A percentile compares a stretch with the other conserved stretches of the same genome.
Conservation (phyloP, 257 asterid species). For the Vinca minor region DNA sequence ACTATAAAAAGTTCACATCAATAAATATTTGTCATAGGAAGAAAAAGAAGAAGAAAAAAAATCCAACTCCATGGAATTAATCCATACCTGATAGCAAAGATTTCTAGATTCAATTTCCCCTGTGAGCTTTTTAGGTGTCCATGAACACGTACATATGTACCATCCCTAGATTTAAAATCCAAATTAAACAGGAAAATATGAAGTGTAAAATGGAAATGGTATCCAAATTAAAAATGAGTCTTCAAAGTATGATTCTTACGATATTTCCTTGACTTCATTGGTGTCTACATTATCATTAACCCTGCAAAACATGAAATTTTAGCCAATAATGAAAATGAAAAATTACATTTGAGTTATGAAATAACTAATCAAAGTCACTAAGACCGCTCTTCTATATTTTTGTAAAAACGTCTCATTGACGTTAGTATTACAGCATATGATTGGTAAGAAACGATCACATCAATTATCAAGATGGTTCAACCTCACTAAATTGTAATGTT, state of each 20-base stretch:
- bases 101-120: conserved; percentile 57
- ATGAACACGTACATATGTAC: conserved; percentile 59
- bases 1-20: background rate
- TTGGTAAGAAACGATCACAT: background rate
- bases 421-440: background rate
- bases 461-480: too few relatives aligned
- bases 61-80: background rate
- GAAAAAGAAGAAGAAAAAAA: background rate
- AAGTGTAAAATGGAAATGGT: background rate
- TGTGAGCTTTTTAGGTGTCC: conserved; percentile 58
- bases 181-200: background rate
- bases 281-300: conserved; percentile 61
- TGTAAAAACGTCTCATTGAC: background rate
- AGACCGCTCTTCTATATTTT: background rate
- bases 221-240: background rate
- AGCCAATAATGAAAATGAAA: background rate
- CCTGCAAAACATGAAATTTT: conserved; percentile 38
- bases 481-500: background rate
- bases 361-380: background rate
- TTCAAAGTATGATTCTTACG: conserved; percentile 26
- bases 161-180: conserved; percentile 42
- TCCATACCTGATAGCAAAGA: conserved; percentile 66
- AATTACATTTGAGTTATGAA: background rate
- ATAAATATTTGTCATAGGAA: background rate
- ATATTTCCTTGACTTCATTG: conserved; percentile 51